Conservation (phyloP, 179 eudicot genomes). For the Gypsophila paniculata region DNA sequence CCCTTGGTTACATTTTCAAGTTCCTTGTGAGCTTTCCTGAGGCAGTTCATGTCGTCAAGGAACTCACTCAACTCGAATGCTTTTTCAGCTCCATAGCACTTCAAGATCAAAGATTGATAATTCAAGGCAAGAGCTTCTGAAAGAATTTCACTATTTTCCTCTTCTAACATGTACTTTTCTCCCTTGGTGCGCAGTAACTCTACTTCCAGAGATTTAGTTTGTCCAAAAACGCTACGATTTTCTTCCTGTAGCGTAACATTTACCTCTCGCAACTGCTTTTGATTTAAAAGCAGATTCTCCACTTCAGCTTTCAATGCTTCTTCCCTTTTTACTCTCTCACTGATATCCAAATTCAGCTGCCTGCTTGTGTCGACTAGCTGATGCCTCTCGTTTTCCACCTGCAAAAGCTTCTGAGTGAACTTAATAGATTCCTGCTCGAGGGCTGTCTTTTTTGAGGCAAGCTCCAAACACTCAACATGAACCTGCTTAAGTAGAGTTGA, state of each 20-base stretch:
- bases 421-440: slow-evolving; percentile 44
- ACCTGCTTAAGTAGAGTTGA: slow-evolving; percentile 55
- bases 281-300: slow-evolving; percentile 31
- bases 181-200: slow-evolving; percentile 35
- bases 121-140: slow-evolving; percentile 38
- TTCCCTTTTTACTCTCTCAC: slow-evolving; percentile 35
- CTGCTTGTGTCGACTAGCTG: slow-evolving; percentile 47
- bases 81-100: slow-evolving; percentile 49
- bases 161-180: slow-evolving; percentile 44
- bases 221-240: slow-evolving; percentile 33
- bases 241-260: slow-evolving; percentile 36
- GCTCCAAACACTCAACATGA: slow-evolving; percentile 48
- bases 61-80: slow-evolving; percentile 36
- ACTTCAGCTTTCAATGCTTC: slow-evolving; percentile 40
- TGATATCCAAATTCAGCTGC: slow-evolving; percentile 39
- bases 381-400: slow-evolving; percentile 37
- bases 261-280: slow-evolving; percentile 34
- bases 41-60: slow-evolving; percentile 37
- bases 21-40: slow-evolving; percentile 38
- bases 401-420: slow-evolving; percentile 38
- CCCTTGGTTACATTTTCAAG: slow-evolving; percentile 45
- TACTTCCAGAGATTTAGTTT: slow-evolving; percentile 37
- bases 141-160: slow-evolving; percentile 38
- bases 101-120: slow-evolving; percentile 42
- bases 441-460: slow-evolving; percentile 38